Evolutionary conservation across 768 basidiomycete genomes (phyloP), one percentile per base, ranked within the genome.

Genomic region (Mycena pura): DNA sequence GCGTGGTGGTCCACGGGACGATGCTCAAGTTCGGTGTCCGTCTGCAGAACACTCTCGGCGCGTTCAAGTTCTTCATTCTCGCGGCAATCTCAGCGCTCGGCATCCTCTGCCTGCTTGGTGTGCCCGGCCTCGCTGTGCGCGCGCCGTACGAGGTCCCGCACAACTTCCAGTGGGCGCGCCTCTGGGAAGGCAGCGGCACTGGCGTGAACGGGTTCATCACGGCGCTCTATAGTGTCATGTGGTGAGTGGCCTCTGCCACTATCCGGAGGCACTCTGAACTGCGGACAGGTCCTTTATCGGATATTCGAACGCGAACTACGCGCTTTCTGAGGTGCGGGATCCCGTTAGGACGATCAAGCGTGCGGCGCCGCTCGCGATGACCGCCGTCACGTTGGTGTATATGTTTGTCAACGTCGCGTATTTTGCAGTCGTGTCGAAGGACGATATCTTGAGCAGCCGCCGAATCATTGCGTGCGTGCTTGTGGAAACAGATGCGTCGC

Each of bases 281-380:
- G 54, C 15, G 21, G 31, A 11, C 39, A 90, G 89, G 89, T 86
- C 88, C 0, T 90, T 86, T 68, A 80, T 83, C 45, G 91, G 91
- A 0, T 93, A 91, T 69, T 83, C 85, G 3, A 90, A 88, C 57
- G 89, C 89, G 9, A 91, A 92, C 68, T 91, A 90, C 63, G 87
- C 86, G 0, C 76, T 92, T 5, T 89, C 88, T 4, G 90, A 93
- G 68, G 78, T 90, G 6, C 80, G 80, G 22, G 82, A 92, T 62
- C 91, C 90, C 1, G 81, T 92, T 4, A 79, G 82, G 38, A 92
- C 90, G 1, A 83, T 93, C 69, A 90, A 86, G 67, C 77, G 82
- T 10, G 91, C 90, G 0, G 88, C 87, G 1, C 89, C 90, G 0
- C 68, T 89, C 3, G 89, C 88, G 0, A 82, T 92, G 79, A 49